Conservation (phyloP, 306 rosid genomes). For the Inga leiocalycina region DNA sequence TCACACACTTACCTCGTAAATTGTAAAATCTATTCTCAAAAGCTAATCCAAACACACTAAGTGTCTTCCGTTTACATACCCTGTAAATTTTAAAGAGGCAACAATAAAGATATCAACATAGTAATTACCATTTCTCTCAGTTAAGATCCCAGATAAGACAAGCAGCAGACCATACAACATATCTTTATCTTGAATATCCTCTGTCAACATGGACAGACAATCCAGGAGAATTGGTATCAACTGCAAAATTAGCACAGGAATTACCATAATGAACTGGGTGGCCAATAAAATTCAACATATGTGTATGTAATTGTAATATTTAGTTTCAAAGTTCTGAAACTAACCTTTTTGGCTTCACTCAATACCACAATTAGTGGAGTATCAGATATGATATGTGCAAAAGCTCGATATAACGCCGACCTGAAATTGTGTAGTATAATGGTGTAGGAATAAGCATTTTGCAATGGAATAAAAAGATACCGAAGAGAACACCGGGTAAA, state of each 20-base stretch:
- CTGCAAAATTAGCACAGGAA: conserved; percentile 57
- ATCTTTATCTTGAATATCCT: conserved; percentile 68
- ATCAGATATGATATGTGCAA: conserved; percentile 69
- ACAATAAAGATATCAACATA: conserved; percentile 24
- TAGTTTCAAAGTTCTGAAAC: conserved; percentile 33
- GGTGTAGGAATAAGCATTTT: conserved; percentile 27
- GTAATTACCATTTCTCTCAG: conserved; percentile 71
- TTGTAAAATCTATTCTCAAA: too few relatives aligned
- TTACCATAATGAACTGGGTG: conserved; percentile 23
- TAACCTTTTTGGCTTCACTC: conserved; percentile 83
- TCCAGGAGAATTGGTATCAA: conserved; percentile 75
- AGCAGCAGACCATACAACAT: conserved; percentile 74
- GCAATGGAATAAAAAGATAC: neutral
- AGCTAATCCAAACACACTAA: too few relatives aligned
- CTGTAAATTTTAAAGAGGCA: conserved; percentile 6
- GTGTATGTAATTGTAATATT: neutral
- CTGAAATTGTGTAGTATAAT: conserved; percentile 48
- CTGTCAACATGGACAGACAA: conserved; percentile 64
- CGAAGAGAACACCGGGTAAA: conserved; percentile 26
- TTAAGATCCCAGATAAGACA: conserved; percentile 86
- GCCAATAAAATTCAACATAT: conserved; percentile 24
- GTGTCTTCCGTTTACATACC: neutral
- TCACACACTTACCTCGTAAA: too few relatives aligned
- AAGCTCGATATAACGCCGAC: conserved; percentile 66
- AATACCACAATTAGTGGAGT: conserved; percentile 70